Percentiles rank a stretch among this genome's conserved stretches.
phyloP scores from a whole-genome alignment of 257 asterid species.

The Solanum infundibuliforme region DNA sequence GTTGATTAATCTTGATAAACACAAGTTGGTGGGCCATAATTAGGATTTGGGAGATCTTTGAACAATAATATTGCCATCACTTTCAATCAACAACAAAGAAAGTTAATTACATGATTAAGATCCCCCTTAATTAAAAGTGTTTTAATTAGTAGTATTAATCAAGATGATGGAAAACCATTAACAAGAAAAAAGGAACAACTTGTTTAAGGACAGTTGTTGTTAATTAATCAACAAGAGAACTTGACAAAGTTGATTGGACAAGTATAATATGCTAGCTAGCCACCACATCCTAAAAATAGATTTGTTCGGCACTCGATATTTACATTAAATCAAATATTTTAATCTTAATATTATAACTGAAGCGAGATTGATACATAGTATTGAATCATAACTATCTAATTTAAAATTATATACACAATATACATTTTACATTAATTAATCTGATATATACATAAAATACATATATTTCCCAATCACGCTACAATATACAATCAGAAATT shows the following conservation, averaged over 20 bases:
- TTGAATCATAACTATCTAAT: not conserved
- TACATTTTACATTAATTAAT: not conserved
- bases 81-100: constrained; percentile 63
- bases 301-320: not conserved
- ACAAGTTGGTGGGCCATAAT: constrained; percentile 38
- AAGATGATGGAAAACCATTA: constrained; percentile 47
- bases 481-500: not conserved
- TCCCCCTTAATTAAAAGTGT: constrained; percentile 21
- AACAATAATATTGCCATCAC: constrained; percentile 49
- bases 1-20: constrained; percentile 38
- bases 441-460: no score
- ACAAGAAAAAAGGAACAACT: constrained; percentile 8
- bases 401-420: not conserved
- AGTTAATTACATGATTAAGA: constrained; percentile 34
- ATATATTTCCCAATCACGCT: not conserved
- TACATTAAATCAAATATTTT: not conserved
- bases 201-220: constrained; percentile 28
- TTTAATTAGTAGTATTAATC: constrained; percentile 1
- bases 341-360: not conserved
- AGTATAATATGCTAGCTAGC: not conserved
- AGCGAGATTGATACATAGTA: not conserved
- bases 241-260: constrained; percentile 27
- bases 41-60: constrained; percentile 67
- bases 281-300: not conserved
- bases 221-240: constrained; percentile 20